These are phyloP conservation scores for Rhodotorula diobovata DNA, from an alignment of 768 basidiomycete species.

Conservation along the genomic window DNA sequence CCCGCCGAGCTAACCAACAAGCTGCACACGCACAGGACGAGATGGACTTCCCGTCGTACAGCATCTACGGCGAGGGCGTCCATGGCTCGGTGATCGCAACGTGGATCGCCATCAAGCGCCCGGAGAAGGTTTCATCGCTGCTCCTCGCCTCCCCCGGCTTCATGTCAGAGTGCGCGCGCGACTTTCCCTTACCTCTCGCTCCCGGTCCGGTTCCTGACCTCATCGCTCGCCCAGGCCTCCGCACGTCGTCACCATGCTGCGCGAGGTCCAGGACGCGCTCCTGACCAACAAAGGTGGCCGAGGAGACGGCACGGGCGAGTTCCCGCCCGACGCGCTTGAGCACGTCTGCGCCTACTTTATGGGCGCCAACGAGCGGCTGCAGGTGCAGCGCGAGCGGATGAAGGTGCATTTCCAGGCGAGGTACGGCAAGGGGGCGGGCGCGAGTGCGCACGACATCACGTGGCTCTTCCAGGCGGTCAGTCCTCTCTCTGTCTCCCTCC, in stretches of 20 bases:
- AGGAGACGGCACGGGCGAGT: slow-evolving; percentile 10
- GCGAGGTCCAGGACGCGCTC: background rate
- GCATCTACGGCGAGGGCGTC: slow-evolving; percentile 23
- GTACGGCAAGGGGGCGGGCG: slow-evolving; percentile 11
- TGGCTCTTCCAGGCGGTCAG: slow-evolving; percentile 16
- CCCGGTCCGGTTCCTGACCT: background rate
- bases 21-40: slow-evolving; percentile 5
- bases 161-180: slow-evolving; percentile 15
- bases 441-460: background rate
- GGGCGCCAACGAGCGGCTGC: background rate
- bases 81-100: slow-evolving; percentile 7
- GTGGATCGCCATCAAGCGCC: slow-evolving; percentile 15
- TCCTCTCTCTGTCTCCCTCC: background rate
- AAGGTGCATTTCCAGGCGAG: slow-evolving; percentile 9
- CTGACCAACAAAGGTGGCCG: slow-evolving; percentile 11
- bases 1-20: background rate
- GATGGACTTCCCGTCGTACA: slow-evolving; percentile 5
- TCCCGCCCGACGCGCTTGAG: slow-evolving; percentile 12
- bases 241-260: background rate
- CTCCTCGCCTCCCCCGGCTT: slow-evolving; percentile 23
- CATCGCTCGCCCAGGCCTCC: background rate
- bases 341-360: slow-evolving; percentile 15
- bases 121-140: slow-evolving; percentile 10
- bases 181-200: no score
- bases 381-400: background rate